Conservation (phyloP, 176 grass and related monocot genomes). For the Leersia perrieri region DNA sequence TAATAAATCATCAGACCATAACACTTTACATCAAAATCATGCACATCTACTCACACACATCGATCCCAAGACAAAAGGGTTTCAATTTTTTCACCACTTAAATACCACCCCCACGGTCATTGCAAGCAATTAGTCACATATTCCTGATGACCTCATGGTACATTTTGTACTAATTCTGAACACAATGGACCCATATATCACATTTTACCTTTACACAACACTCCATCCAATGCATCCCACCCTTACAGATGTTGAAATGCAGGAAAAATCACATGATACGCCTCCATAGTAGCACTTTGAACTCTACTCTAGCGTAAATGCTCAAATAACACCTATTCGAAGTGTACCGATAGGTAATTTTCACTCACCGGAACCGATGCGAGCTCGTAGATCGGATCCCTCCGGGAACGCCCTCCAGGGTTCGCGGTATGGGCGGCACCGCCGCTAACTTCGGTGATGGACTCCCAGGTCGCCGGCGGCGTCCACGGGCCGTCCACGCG, state of each 20-base stretch:
- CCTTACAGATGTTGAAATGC: neutral
- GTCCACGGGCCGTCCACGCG: slow-evolving; percentile 62
- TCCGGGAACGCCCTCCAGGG: neutral
- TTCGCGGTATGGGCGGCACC: slow-evolving; percentile 19
- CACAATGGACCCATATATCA: neutral
- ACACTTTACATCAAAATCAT: neutral
- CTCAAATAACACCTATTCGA: slow-evolving; percentile 7
- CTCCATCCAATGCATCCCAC: neutral
- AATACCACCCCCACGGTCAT: neutral
- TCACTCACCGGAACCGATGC: slow-evolving; percentile 64
- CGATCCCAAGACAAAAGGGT: neutral
- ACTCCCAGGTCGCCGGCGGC: slow-evolving; percentile 61
- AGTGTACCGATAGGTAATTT: neutral
- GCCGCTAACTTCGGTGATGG: slow-evolving; percentile 44
- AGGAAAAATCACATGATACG: neutral
- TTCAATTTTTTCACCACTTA: neutral
- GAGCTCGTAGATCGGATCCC: slow-evolving; percentile 57
- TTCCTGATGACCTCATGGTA: neutral
- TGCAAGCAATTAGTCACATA: neutral
- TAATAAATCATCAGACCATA: neutral
- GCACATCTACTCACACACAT: neutral
- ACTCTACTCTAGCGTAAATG: neutral
- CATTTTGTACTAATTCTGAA: neutral
- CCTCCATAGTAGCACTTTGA: neutral
- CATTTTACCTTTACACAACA: slow-evolving; percentile 5